phyloP scores from a whole-genome alignment of 2,329 filamentous ascomycete species.

The Elsinoe perseae region DNA sequence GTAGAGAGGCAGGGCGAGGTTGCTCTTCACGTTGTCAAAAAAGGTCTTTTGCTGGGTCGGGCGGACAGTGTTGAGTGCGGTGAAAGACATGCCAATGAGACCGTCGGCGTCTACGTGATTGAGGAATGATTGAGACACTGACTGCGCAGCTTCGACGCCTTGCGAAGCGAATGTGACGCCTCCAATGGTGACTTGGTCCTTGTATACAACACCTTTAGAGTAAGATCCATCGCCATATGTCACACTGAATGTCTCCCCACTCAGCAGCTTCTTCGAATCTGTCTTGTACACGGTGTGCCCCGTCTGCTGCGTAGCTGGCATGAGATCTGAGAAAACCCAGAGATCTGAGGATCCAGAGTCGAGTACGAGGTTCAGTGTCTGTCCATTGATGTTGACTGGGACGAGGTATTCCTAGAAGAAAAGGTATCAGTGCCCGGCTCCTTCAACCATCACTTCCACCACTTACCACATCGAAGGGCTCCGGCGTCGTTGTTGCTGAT shows the following conservation, averaged over 20 bases:
- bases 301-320: constrained; percentile 40
- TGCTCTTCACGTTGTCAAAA: constrained; percentile 50
- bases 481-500: constrained; percentile 9
- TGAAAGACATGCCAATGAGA: constrained; percentile 54
- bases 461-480: constrained; percentile 11
- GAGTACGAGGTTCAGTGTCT: constrained; percentile 58
- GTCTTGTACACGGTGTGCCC: constrained; percentile 52
- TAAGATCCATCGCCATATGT: constrained; percentile 58
- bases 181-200: constrained; percentile 56
- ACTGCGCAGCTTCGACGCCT: constrained; percentile 57
- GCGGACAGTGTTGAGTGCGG: constrained; percentile 50
- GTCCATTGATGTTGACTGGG: constrained; percentile 56
- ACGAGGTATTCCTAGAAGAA: constrained; percentile 39
- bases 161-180: constrained; percentile 52
- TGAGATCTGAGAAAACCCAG: constrained; percentile 60
- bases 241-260: constrained; percentile 51
- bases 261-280: constrained; percentile 38
- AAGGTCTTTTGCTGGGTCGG: constrained; percentile 48
- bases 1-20: constrained; percentile 48
- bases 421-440: not conserved
- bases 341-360: constrained; percentile 66
- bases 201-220: constrained; percentile 57
- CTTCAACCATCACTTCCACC: not conserved
- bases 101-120: constrained; percentile 50
- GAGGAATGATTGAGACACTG: constrained; percentile 48